Percentiles rank a stretch among this genome's conserved stretches.
Evolutionary conservation across 495 filamentous ascomycete genomes (phyloP).

Genomic region (Hyaloscypha bicolor): DNA sequence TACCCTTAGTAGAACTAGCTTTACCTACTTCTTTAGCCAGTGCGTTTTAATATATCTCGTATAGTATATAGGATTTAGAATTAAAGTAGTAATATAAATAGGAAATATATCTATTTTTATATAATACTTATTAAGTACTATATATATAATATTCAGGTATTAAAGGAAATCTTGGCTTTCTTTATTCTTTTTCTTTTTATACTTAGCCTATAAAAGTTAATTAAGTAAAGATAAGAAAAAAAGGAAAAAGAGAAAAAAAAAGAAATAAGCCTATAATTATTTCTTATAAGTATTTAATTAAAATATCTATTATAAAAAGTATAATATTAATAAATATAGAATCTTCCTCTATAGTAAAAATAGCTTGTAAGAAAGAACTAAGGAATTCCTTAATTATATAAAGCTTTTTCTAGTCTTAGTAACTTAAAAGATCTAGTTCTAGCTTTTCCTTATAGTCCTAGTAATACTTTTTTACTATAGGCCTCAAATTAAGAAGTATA

Average conservation of each 20-base stretch:
- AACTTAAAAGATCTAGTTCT: slow-evolving; percentile 4
- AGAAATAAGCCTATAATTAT: not conserved
- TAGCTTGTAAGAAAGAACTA: not conserved
- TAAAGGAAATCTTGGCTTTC: slow-evolving; percentile 3
- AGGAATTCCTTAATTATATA: slow-evolving; percentile 7
- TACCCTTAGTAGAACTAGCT: no score
- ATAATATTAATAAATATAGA: slow-evolving; percentile 7
- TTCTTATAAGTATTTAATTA: slow-evolving; percentile 3
- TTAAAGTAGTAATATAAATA: slow-evolving; percentile 4
- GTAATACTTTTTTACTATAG: no score
- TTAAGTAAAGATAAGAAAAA: slow-evolving; percentile 7
- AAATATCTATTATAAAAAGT: slow-evolving; percentile 1
- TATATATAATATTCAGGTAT: not conserved
- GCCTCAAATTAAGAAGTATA: no score
- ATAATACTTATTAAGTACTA: slow-evolving; percentile 1
- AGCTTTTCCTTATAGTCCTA: no score
- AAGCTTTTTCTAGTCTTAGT: slow-evolving; percentile 1
- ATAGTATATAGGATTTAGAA: not conserved
- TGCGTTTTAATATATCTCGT: not conserved
- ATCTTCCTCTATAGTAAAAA: not conserved
- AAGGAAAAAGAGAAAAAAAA: not conserved
- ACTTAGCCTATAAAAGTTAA: no score
- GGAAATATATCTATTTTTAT: no score
- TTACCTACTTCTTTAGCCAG: no score
- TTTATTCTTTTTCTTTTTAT: not conserved